Evolutionary conservation across 1,284 basidiomycete species (phyloP).

Genomic region (Volvariella volvacea): DNA sequence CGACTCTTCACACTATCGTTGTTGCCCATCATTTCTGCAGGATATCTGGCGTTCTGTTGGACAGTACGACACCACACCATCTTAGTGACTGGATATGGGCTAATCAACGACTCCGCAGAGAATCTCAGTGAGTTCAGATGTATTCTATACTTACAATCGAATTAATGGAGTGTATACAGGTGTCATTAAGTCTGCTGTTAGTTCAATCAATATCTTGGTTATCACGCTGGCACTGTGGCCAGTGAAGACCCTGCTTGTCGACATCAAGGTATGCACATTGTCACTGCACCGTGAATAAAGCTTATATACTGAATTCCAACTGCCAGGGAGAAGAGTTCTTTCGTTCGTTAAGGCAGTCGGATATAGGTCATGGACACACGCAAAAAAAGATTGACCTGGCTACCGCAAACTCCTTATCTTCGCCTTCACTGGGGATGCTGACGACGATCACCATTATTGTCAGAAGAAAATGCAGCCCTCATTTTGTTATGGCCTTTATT

Average conservation of each 20-base stretch:
- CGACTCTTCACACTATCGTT: too few relatives aligned
- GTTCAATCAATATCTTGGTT: not conserved
- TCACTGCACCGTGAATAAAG: too few relatives aligned
- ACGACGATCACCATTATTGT: not conserved
- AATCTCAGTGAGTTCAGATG: too few relatives aligned
- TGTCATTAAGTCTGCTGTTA: too few relatives aligned
- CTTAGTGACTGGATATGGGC: too few relatives aligned
- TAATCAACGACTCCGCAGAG: too few relatives aligned
- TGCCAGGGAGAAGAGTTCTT: not conserved
- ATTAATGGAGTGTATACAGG: too few relatives aligned
- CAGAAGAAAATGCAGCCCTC: not conserved
- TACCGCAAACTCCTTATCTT: not conserved
- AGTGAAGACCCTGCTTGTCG: not conserved
- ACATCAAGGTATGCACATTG: not conserved
- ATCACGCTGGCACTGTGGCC: not conserved
- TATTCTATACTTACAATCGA: too few relatives aligned
- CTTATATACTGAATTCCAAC: too few relatives aligned
- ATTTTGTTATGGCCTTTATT: not conserved
- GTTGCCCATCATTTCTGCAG: too few relatives aligned
- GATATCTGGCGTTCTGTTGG: too few relatives aligned
- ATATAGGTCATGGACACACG: not conserved
- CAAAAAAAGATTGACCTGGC: not conserved
- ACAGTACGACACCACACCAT: too few relatives aligned
- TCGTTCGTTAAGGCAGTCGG: not conserved
- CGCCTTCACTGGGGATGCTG: not conserved